Evolutionary conservation across 495 filamentous ascomycete genomes (phyloP).

Genomic region (Penicillium flavigenum): DNA sequence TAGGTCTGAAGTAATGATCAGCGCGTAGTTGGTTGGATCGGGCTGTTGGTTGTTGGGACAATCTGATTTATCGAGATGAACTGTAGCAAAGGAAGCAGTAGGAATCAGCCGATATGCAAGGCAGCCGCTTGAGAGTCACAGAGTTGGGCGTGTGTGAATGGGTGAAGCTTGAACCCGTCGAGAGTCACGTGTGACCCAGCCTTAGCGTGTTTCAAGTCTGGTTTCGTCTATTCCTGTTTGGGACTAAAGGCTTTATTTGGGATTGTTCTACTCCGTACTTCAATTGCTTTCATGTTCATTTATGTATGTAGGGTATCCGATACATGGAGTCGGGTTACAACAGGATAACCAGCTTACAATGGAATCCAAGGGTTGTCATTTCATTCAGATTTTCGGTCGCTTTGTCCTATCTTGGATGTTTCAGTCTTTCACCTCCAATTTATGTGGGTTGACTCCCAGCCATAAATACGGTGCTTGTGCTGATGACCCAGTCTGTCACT

Average conservation of each 20-base stretch:
- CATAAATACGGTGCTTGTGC: slow-evolving; percentile 6
- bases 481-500: slow-evolving; percentile 9
- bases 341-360: neutral
- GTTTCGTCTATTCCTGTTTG: slow-evolving; percentile 20
- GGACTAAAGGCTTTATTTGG: slow-evolving; percentile 3
- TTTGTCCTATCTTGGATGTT: neutral
- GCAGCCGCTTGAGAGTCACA: slow-evolving; percentile 9
- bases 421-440: neutral
- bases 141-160: slow-evolving; percentile 11
- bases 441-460: slow-evolving; percentile 3
- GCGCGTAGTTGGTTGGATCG: slow-evolving; percentile 8
- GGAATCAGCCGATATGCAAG: slow-evolving; percentile 10
- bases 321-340: neutral
- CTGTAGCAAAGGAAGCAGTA: neutral
- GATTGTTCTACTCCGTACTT: neutral
- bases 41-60: neutral
- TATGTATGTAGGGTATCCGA: neutral
- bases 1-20: slow-evolving; percentile 12
- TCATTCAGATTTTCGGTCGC: neutral
- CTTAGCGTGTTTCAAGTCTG: slow-evolving; percentile 40
- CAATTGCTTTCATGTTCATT: neutral
- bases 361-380: neutral
- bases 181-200: neutral
- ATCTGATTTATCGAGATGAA: slow-evolving; percentile 7
- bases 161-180: slow-evolving; percentile 25